Base-by-base conservation (phyloP, 257 asterid genomes). In the Ligustrum vulgare region DNA sequence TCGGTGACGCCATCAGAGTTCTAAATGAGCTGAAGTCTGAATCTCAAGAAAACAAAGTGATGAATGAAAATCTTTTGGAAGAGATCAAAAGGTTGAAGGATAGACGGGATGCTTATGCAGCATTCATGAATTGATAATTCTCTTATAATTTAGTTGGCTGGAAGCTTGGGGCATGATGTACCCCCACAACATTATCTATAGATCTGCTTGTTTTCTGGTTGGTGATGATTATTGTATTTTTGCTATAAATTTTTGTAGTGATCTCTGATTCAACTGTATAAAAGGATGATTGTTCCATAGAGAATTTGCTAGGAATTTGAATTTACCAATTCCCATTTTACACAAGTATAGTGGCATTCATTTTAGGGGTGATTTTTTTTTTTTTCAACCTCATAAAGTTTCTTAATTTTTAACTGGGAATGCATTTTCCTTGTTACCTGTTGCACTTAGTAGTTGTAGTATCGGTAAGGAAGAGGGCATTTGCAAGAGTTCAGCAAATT, bases 71-170 rank as follows among this genome's bases (percentile, higher is more conserved):
- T 85, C 93, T 93, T 71, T 39, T 80, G 69, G 97, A 90, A 83
- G 98, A 91, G 85, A 93, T 93, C 75, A 88, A 85, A 75, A 87
- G 86, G 23, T 85, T 93, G 80, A 93, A 93, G 98, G 98, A 91
- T 51, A 75, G 83, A 35, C 68, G 36, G 20, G 51, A 32, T 18
- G 20, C 22, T 36, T 79, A 54, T 72, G 36, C 67, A 12, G 67
- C 6, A 66, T 72, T 54, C 28, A 54, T 6, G 13, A 11, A 7
- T 54, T 13, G 1, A 20, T 18, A 22, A 12, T 45, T 45, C 54
- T 45, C 54, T 45, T 45, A 12, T 45, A 15, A 18, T n/a, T n/a
- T 51, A 4, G 62, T 5, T 16, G 18, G 62, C 62, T 51, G 62
- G 62, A 2, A 51, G 23, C 23, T 6, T 51, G 3, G 62, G 22